Evolutionary conservation across 768 basidiomycete genomes (phyloP).

Genomic region (Boletus sp.): DNA sequence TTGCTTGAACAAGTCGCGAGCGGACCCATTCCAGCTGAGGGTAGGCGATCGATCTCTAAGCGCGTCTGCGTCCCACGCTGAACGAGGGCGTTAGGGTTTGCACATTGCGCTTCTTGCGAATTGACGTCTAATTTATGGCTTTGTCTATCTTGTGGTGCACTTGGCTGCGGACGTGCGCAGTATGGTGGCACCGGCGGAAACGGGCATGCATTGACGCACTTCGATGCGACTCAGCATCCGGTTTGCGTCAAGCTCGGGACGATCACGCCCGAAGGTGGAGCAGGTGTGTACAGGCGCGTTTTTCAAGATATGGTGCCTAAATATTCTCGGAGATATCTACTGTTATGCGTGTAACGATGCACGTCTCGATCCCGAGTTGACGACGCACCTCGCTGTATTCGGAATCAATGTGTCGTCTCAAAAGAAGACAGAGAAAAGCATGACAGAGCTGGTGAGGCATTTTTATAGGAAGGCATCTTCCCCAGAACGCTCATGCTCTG

Average conservation of each 20-base stretch:
- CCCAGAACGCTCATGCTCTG: background rate
- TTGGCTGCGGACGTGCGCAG: conserved; percentile 87
- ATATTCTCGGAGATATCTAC: conserved; percentile 64
- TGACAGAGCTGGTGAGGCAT: conserved; percentile 82
- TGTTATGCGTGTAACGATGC: conserved; percentile 91
- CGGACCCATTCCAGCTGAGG: conserved; percentile 27
- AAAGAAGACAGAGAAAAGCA: conserved; percentile 91
- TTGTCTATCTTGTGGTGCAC: conserved; percentile 84
- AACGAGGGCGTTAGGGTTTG: conserved; percentile 50
- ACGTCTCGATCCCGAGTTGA: conserved; percentile 70
- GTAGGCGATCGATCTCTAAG: conserved; percentile 3
- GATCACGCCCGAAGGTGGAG: conserved; percentile 90
- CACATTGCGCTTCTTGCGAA: conserved; percentile 79
- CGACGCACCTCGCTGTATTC: conserved; percentile 70
- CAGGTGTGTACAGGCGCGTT: conserved; percentile 50
- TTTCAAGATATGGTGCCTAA: background rate
- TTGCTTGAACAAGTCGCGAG: conserved; percentile 45
- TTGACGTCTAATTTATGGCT: conserved; percentile 94
- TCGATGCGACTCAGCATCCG: conserved; percentile 63
- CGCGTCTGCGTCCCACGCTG: background rate
- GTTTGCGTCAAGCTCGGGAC: conserved; percentile 93
- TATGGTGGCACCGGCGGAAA: conserved; percentile 82
- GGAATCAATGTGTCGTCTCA: conserved; percentile 83
- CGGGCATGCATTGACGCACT: conserved; percentile 85
- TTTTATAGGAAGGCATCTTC: background rate